Percentiles rank a stretch among this genome's conserved stretches.
Evolutionary conservation across 495 filamentous ascomycete genomes (phyloP).

Genomic region (Halenospora varia): DNA sequence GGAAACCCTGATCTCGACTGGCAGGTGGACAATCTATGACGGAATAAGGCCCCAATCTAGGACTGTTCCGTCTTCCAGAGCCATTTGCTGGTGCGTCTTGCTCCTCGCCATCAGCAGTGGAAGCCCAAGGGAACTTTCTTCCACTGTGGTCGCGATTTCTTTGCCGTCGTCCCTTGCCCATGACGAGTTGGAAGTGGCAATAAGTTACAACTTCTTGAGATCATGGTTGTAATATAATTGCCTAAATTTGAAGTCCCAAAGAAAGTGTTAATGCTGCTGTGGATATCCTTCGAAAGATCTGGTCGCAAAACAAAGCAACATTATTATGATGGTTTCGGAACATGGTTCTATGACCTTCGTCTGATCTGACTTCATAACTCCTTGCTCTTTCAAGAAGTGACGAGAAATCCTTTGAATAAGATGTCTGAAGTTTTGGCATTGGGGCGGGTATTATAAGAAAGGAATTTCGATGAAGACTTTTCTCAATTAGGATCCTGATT

Average conservation of each 20-base stretch:
- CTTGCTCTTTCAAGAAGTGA: not conserved
- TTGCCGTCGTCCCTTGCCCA: not conserved
- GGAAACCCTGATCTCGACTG: too few relatives aligned
- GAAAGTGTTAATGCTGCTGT: not conserved
- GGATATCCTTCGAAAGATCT: not conserved
- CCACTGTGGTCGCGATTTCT: not conserved
- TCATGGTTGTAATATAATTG: not conserved
- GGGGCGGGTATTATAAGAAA: not conserved
- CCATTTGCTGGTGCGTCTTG: not conserved
- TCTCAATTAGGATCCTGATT: slow-evolving; percentile 7
- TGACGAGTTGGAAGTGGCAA: not conserved
- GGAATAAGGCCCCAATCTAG: not conserved
- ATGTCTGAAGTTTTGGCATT: not conserved
- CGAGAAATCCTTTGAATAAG: not conserved
- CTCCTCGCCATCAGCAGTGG: not conserved
- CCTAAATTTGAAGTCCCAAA: not conserved
- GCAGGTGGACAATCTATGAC: not conserved
- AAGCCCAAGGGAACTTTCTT: not conserved
- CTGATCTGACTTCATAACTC: not conserved
- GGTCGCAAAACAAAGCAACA: not conserved
- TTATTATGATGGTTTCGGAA: not conserved
- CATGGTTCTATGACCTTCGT: not conserved
- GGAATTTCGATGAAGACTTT: not conserved
- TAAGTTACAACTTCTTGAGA: not conserved
- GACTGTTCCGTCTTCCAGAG: not conserved